Evolutionary conservation across 345 rosid genomes (phyloP).

Genomic region (Viola odorata): DNA sequence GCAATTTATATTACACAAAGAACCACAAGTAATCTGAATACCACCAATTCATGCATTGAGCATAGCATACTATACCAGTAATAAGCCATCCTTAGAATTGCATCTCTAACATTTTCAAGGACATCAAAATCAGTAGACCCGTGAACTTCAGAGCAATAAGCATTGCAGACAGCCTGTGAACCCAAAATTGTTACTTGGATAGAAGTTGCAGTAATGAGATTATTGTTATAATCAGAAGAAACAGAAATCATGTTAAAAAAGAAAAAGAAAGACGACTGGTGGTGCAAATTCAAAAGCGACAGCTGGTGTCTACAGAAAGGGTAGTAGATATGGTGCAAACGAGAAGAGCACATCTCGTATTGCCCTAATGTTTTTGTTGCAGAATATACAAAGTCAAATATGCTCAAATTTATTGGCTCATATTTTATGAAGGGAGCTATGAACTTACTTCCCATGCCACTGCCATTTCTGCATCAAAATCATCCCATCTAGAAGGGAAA

Average conservation of each 20-base stretch:
- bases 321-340: no score
- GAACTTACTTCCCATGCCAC: constrained; percentile 84
- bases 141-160: constrained; percentile 71
- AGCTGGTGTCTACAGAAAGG: no score
- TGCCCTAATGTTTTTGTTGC: neutral
- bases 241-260: no score
- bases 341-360: neutral
- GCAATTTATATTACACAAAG: constrained; percentile 3
- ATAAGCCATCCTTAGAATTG: constrained; percentile 86
- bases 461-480: constrained; percentile 79
- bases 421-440: constrained; percentile 9
- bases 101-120: constrained; percentile 62
- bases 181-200: neutral
- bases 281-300: no score
- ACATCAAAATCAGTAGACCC: constrained; percentile 55
- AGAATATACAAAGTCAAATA: neutral
- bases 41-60: constrained; percentile 2
- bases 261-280: no score
- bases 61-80: constrained; percentile 58
- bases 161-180: constrained; percentile 68
- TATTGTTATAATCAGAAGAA: no score
- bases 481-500: constrained; percentile 90
- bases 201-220: no score
- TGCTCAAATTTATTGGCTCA: neutral
- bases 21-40: neutral